Evolutionary conservation across 2,329 filamentous ascomycete species (phyloP), one percentile per base, ranked within the genome.

Genomic region (Paecilomyces dactylethromorphus): DNA sequence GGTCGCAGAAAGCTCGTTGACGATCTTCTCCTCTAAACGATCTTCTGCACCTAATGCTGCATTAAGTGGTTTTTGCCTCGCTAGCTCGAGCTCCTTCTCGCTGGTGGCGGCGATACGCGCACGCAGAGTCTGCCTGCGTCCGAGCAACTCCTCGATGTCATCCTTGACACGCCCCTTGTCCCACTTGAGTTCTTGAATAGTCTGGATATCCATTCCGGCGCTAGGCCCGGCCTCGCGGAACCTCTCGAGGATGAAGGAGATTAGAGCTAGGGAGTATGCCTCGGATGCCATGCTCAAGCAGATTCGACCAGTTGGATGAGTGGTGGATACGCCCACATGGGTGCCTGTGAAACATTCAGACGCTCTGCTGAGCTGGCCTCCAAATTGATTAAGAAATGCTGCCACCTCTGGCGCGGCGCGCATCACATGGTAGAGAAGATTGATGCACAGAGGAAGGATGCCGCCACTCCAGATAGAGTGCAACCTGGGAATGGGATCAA

Each of bases 401-500:
- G 89, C 85, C 5, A 97, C 85, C 73, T 99, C 94, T 0, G 88
- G 85, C 0, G 92, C 92, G 1, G 90, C 89, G 1, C 87, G 83
- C 11, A 92, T 91, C 18, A 99, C 85, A 11, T 90, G 86, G 60
- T 88, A 86, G 21, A 99, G 83, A 29, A 99, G 81, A 72, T 97
- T 97, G 52, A 99, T 82, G 60, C 93, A 88, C 18, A 99, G 79
- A 0, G 94, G 94, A 3, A 99, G 80, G 59, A 97, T 84, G 1
- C 91, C 94, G 64, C 90, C 89, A 21, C 87, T 86, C 94, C 94
- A 99, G 68, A 97, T 92, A 56, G 84, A 84, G 77, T 96, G 96
- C 69, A 96, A 86, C 26, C 93, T 86, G 3, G 85, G 80, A 13
- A 84, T 84, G 5, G 90, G 84, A 52, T 94, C 89, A 63, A 95